Evolutionary conservation across 345 rosid genomes (phyloP).

Genomic region (Capsella bursapastoris): DNA sequence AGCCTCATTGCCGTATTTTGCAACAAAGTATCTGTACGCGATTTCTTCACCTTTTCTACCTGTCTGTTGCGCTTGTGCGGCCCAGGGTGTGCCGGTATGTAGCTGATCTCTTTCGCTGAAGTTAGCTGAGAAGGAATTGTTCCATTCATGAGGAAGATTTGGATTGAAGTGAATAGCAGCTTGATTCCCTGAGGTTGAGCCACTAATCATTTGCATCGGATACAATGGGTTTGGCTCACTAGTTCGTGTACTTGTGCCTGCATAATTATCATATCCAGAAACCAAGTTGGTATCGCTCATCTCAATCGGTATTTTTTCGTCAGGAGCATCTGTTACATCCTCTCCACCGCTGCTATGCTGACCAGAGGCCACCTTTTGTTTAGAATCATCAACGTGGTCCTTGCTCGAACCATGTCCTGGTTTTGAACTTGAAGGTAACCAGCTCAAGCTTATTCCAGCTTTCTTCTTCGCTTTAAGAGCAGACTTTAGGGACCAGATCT

Average conservation of each 20-base stretch:
- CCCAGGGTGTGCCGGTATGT: slow-evolving; percentile 52
- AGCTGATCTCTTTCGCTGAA: slow-evolving; percentile 60
- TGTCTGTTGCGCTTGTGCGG: slow-evolving; percentile 53
- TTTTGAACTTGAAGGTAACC: slow-evolving; percentile 84
- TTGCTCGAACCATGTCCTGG: slow-evolving; percentile 58
- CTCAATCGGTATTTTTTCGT: slow-evolving; percentile 42
- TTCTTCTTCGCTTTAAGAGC: slow-evolving; percentile 51
- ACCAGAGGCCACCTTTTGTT: slow-evolving; percentile 40
- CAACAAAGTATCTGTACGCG: slow-evolving; percentile 64
- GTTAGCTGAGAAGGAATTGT: slow-evolving; percentile 37
- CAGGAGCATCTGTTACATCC: slow-evolving; percentile 35
- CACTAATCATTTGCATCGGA: slow-evolving; percentile 23
- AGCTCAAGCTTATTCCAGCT: slow-evolving; percentile 51
- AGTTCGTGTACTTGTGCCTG: slow-evolving; percentile 32
- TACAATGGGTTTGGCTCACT: slow-evolving; percentile 24
- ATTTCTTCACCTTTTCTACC: slow-evolving; percentile 77
- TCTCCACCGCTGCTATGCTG: slow-evolving; percentile 39
- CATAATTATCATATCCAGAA: slow-evolving; percentile 42
- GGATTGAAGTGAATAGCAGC: slow-evolving; percentile 41
- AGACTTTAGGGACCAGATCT: slow-evolving; percentile 65
- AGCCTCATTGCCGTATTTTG: slow-evolving; percentile 43
- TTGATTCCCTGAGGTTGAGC: slow-evolving; percentile 31
- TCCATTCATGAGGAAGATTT: slow-evolving; percentile 41
- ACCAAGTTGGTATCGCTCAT: slow-evolving; percentile 43
- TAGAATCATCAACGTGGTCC: slow-evolving; percentile 48